Conservation (phyloP, 2,329 filamentous ascomycete genomes). For the Whalleya microplaca region DNA sequence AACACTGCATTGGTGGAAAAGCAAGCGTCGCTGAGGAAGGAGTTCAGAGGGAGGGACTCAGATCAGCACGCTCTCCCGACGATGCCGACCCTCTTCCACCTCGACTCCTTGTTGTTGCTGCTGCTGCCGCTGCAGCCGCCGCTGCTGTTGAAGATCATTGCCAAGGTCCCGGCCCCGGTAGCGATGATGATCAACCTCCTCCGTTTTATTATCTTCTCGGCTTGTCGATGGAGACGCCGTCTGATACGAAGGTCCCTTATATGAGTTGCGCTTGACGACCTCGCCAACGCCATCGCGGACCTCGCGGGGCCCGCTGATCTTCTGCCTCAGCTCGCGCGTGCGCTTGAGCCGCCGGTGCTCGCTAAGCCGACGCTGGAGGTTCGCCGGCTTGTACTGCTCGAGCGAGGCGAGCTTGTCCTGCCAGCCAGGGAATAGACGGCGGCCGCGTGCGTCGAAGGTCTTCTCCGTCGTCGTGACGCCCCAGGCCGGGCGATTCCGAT, state of each 20-base stretch:
- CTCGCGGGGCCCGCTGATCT: conserved; percentile 62
- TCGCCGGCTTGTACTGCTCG: conserved; percentile 53
- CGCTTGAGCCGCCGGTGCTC: conserved; percentile 63
- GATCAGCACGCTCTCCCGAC: not conserved
- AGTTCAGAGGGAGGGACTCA: no score
- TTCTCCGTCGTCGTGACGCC: conserved; percentile 31
- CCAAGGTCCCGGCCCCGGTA: no score
- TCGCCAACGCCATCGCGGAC: conserved; percentile 63
- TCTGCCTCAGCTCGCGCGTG: conserved; percentile 59
- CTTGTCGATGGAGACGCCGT: not conserved
- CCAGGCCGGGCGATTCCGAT: conserved; percentile 33
- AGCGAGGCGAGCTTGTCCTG: conserved; percentile 55
- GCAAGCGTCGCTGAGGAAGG: no score
- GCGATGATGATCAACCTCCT: not conserved
- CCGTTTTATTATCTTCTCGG: not conserved
- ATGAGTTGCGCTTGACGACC: conserved; percentile 52
- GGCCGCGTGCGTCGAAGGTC: conserved; percentile 36
- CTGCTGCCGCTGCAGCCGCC: not conserved
- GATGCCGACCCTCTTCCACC: not conserved
- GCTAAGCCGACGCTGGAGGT: conserved; percentile 58
- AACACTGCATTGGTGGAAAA: no score
- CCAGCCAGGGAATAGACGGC: conserved; percentile 40
- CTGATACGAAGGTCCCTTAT: conserved; percentile 41
- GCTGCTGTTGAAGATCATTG: not conserved
- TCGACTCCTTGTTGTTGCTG: not conserved